Base-by-base conservation (phyloP, 805 yeast species). In the Nakazawaea wickerhamii region DNA sequence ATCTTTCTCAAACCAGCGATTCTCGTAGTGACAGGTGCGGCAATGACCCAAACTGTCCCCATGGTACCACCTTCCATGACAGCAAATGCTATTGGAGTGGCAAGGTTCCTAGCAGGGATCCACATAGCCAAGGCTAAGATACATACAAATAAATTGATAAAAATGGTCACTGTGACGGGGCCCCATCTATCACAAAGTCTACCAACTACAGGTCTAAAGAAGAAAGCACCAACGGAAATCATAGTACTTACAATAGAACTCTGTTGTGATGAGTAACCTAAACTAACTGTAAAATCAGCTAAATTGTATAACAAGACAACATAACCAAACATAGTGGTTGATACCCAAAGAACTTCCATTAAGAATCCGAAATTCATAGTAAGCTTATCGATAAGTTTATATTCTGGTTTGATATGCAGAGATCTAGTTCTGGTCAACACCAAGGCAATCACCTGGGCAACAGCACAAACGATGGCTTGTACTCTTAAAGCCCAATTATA, bases 1-100 rank as follows among this genome's bases (percentile, higher is more conserved):
- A 79, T 57, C 48, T 72, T 75, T 30, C 65, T 55, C 23, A 80
- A 55, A 0, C 87, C 87, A 14, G 73, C 72, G 20, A 79, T 60
- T 39, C 78, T 57, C 1, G 81, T 71, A 1, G 68, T 56, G 20
- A 77, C 61, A 3, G 84, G 68, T 1, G 80, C 72, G 46, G 71
- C 49, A 3, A 77, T 69, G 3, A 79, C 73, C 73, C 78, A 81
- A 33, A 79, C 62, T 9, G 77, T 63, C 2, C 87, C 87, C 81
- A 80, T 79, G 25, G 73, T 40, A 0, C 68, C 61, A 28, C 88
- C 88, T 49, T 62, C 67, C 4, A 79, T 47, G 13, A 79, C 25
- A 1, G 77, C 75, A 53, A 79, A 74, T 0, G 61, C 69, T 5
- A 78, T 51, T 1, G 78, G 74, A 1, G 82, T 75, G 1, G 81